Evolutionary conservation across 2,329 filamentous ascomycete species (phyloP).

Genomic region (Aspergillus niger): DNA sequence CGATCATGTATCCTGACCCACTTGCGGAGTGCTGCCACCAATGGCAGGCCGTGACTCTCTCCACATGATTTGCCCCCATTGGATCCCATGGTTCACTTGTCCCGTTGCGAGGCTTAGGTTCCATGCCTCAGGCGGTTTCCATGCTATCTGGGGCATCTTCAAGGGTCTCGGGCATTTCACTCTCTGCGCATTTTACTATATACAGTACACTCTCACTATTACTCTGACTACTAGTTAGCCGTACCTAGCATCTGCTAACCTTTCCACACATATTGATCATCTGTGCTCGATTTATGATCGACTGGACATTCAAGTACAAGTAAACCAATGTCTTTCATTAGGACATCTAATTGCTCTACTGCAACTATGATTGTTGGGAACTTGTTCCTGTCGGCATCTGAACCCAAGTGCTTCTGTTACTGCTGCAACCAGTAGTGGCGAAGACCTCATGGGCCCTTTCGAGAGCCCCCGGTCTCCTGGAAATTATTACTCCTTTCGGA

Average conservation of each 20-base stretch:
- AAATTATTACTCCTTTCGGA: neutral
- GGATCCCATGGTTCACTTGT: neutral
- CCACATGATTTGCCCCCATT: constrained; percentile 6
- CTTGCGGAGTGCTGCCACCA: neutral
- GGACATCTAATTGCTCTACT: too few species aligned
- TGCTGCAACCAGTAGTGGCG: neutral
- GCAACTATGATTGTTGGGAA: too few species aligned
- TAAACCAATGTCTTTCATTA: neutral
- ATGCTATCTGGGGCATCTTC: neutral
- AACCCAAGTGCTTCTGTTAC: neutral
- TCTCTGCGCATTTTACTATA: neutral
- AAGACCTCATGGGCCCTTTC: neutral
- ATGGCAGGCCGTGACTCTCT: neutral
- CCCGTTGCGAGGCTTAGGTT: neutral
- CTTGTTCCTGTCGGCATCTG: neutral
- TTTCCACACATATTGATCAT: neutral
- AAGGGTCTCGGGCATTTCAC: neutral
- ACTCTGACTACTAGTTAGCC: neutral
- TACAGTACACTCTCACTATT: neutral
- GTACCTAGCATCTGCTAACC: neutral
- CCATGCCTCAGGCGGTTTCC: constrained; percentile 1
- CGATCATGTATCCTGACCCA: neutral
- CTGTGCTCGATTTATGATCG: neutral
- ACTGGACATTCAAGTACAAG: neutral
- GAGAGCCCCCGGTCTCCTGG: neutral